phyloP scores from a whole-genome alignment of 805 yeast species.

The Nakazawaea peltata region DNA sequence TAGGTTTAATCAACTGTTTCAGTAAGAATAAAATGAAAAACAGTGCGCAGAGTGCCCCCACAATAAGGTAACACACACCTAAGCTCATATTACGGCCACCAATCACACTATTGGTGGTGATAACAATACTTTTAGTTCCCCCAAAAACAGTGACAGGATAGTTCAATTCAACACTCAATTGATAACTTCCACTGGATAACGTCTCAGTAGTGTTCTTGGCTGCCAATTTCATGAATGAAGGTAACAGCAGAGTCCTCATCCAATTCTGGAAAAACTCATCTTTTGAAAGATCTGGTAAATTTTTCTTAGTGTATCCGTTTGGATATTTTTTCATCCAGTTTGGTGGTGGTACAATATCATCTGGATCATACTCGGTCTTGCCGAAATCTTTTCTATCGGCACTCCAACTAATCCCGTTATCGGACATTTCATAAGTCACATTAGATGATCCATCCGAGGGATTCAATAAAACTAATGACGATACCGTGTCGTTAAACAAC shows the following conservation, averaged over 20 bases:
- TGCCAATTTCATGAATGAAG: slow-evolving; percentile 80
- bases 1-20: slow-evolving; percentile 79
- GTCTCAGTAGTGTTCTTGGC: slow-evolving; percentile 56
- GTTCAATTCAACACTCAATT: slow-evolving; percentile 58
- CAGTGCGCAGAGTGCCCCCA: slow-evolving; percentile 67
- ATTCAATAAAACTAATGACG: slow-evolving; percentile 38
- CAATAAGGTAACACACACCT: slow-evolving; percentile 79
- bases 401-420: slow-evolving; percentile 75
- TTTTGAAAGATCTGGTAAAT: slow-evolving; percentile 64
- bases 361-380: slow-evolving; percentile 58
- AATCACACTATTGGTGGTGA: slow-evolving; percentile 73
- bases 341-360: slow-evolving; percentile 87
- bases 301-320: slow-evolving; percentile 78
- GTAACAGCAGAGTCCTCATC: slow-evolving; percentile 97
- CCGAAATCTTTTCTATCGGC: slow-evolving; percentile 68
- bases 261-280: slow-evolving; percentile 91
- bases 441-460: slow-evolving; percentile 27
- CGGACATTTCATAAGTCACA: slow-evolving; percentile 34
- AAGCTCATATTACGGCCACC: slow-evolving; percentile 85
- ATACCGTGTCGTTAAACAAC: slow-evolving; percentile 79
- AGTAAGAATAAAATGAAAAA: slow-evolving; percentile 70
- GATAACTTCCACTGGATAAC: slow-evolving; percentile 61
- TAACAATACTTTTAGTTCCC: slow-evolving; percentile 78
- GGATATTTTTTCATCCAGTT: slow-evolving; percentile 80
- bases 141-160: slow-evolving; percentile 80